phyloP scores from a whole-genome alignment of 2,329 filamentous ascomycete species.

The Arthrobotrys musiformis region DNA sequence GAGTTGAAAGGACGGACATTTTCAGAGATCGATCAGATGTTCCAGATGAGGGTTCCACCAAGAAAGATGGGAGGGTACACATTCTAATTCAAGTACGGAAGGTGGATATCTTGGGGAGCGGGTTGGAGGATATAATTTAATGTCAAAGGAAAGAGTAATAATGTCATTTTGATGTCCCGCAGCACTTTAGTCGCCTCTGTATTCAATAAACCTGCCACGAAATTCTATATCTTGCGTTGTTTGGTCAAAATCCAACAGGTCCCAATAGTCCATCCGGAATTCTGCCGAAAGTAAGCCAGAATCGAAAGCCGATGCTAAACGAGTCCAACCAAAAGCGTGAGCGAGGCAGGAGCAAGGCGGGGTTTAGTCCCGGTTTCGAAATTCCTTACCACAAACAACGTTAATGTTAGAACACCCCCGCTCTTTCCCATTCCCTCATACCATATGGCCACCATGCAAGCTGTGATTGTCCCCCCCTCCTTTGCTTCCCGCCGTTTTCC shows the following conservation, averaged over 20 bases:
- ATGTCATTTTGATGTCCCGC: background rate
- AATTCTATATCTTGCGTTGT: background rate
- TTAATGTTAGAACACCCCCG: too few relatives aligned
- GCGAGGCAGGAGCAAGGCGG: too few relatives aligned
- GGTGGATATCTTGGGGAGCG: background rate
- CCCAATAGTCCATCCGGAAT: slow-evolving; percentile 8
- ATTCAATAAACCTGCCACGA: background rate
- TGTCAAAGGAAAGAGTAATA: background rate
- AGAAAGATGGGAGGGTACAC: slow-evolving; percentile 39
- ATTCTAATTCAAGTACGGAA: background rate
- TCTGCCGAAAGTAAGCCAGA: background rate
- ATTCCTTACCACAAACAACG: background rate
- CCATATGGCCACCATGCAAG: slow-evolving; percentile 7
- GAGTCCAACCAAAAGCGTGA: slow-evolving; percentile 5
- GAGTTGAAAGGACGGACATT: slow-evolving; percentile 63
- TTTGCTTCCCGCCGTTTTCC: background rate
- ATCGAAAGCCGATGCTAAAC: slow-evolving; percentile 20
- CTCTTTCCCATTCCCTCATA: slow-evolving; percentile 5
- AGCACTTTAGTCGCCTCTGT: background rate
- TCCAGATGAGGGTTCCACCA: slow-evolving; percentile 44
- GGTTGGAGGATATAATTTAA: background rate
- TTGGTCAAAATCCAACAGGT: background rate
- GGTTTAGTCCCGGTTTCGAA: background rate
- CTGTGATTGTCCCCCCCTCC: background rate
- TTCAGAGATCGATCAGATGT: slow-evolving; percentile 47